phyloP scores from a whole-genome alignment of 805 yeast genomes.

The Ogataea sp. region DNA sequence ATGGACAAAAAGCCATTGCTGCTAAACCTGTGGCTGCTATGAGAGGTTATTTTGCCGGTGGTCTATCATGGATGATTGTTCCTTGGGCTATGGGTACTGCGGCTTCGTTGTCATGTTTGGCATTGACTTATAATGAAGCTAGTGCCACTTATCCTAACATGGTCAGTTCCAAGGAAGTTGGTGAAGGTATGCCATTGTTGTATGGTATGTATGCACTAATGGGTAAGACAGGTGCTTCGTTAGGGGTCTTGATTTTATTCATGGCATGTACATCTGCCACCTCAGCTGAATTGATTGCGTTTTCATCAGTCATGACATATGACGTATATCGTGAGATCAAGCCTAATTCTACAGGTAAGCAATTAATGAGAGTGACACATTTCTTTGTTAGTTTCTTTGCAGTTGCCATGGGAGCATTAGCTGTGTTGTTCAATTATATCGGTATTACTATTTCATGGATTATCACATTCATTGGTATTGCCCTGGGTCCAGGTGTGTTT shows the following conservation, averaged over 20 bases:
- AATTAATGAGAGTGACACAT: constrained; percentile 37
- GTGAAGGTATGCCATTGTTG: constrained; percentile 44
- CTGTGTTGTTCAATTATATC: constrained; percentile 31
- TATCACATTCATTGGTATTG: constrained; percentile 30
- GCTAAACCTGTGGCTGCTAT: constrained; percentile 27
- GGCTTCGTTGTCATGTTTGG: constrained; percentile 33
- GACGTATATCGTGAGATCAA: constrained; percentile 42
- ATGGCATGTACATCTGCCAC: constrained; percentile 49
- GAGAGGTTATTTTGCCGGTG: constrained; percentile 35
- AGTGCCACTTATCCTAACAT: constrained; percentile 16
- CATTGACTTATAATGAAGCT: constrained; percentile 15
- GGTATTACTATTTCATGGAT: constrained; percentile 36
- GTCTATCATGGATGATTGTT: constrained; percentile 35
- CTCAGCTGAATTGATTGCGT: constrained; percentile 49
- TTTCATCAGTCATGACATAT: constrained; percentile 40
- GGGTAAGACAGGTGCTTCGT: constrained; percentile 44
- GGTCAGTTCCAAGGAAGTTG: constrained; percentile 33
- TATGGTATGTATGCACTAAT: constrained; percentile 41
- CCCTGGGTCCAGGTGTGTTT: constrained; percentile 28
- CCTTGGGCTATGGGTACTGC: constrained; percentile 29
- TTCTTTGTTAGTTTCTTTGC: constrained; percentile 32
- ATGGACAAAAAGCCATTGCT: constrained; percentile 33
- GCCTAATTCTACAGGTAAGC: constrained; percentile 42
- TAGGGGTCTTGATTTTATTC: constrained; percentile 38
- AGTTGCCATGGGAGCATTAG: constrained; percentile 23